phyloP scores from a whole-genome alignment of 257 asterid genomes.

The Salvia hispanica region DNA sequence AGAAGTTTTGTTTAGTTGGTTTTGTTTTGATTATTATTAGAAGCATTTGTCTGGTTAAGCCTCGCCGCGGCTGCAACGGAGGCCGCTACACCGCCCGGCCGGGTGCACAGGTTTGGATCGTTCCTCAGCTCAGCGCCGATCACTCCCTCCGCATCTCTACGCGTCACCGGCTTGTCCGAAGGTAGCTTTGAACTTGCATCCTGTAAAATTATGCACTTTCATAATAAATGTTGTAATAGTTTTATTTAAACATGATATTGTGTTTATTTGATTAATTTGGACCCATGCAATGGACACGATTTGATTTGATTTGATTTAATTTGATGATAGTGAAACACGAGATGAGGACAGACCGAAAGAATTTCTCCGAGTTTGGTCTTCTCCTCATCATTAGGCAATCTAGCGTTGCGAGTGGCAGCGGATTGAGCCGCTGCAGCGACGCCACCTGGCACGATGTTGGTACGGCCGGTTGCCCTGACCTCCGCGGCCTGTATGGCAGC shows the following conservation, averaged over 20 bases:
- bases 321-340: background rate
- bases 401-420: slow-evolving; percentile 94
- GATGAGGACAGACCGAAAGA: slow-evolving; percentile 49
- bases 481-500: slow-evolving; percentile 99
- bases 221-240: too few relatives aligned
- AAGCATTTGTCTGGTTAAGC: slow-evolving; percentile 62
- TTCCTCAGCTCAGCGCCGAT: slow-evolving; percentile 95
- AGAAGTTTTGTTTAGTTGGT: background rate
- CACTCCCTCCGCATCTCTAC: slow-evolving; percentile 96
- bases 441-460: slow-evolving; percentile 90
- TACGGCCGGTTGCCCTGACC: slow-evolving; percentile 96
- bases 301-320: too few relatives aligned
- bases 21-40: slow-evolving; percentile 17
- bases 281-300: too few relatives aligned
- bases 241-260: too few relatives aligned
- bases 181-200: slow-evolving; percentile 91
- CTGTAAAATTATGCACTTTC: slow-evolving; percentile 30
- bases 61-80: slow-evolving; percentile 97
- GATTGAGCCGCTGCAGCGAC: slow-evolving; percentile 98
- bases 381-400: slow-evolving; percentile 75
- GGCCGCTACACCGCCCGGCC: slow-evolving; percentile 95
- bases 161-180: slow-evolving; percentile 81
- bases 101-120: slow-evolving; percentile 92
- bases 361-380: slow-evolving; percentile 80
- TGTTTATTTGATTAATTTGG: too few relatives aligned